Base-by-base conservation (phyloP, 805 yeast species). In the Candida arabinofermentans region DNA sequence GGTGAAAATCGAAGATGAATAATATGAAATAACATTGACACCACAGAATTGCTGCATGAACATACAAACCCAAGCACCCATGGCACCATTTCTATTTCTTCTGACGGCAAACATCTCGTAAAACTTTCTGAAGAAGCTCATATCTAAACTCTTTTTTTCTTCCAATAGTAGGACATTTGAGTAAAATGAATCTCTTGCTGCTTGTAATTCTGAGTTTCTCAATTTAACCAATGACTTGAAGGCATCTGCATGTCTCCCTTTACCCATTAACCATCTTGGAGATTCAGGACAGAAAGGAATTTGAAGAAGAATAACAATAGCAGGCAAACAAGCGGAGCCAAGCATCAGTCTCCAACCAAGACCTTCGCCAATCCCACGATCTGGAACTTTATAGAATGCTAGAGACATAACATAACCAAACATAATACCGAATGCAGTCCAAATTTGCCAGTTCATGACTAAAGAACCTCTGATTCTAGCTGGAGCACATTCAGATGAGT, bases 11-110 rank as follows among this genome's bases (percentile, higher is more conserved):
- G 84, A 71, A 0, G 93, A 81, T 1, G 91, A 83, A 62, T 85
- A 87, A 64, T 86, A 84, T 14, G 95, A 91, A 64, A 87, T 86
- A 39, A 86, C 91, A 57, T 87, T 87, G 60, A 87, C 78, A 53
- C 96, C 96, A 65, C 95, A 87, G 67, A 86, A 84, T 61, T 87
- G 95, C 66, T 87, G 96, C 87, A 83, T 83, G 58, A 86, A 84
- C 79, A 88, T 87, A 45, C 81, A 87, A 49, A 86, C 73, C 75
- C 83, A 83, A 3, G 95, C 79, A 41, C 86, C 95, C 42, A 83
- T 52, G 8, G 86, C 79, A 40, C 93, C 95, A 58, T 87, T 83
- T 65, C 95, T 77, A 62, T 85, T 86, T 70, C 96, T 78, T 62
- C 93, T 75, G 36, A 84, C 71, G 1, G 82, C 73, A 58, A 86